Evolutionary conservation across 768 basidiomycete genomes (phyloP), one percentile per base, ranked within the genome.

Genomic region (Xanthoconium purpureum): DNA sequence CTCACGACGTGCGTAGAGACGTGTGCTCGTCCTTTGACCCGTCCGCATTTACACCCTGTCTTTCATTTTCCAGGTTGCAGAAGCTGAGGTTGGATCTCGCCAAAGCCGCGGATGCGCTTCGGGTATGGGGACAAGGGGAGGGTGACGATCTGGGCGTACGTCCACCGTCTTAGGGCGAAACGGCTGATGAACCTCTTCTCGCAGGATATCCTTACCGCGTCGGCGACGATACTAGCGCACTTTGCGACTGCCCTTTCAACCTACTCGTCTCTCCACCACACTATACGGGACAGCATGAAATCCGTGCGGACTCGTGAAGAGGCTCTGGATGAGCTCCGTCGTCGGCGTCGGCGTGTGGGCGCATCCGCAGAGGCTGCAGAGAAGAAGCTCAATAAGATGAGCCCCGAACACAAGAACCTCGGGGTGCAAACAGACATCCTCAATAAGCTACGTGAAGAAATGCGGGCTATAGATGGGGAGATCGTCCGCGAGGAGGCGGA

Each of bases 321-420:
- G 67, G 77, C 75, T 4, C 80, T 97, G 3, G 91, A 91, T 52
- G 87, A 89, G 5, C 73, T 93, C 14, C 86, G 84, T 62, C 82
- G 85, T 14, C 80, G 87, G 17, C 78, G 93, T 50, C 84, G 85
- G 61, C 76, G 76, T 11, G 77, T 94, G 6, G 79, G 77, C 11
- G 71, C 80, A 28, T 88, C 88, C 59, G 89, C 93, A 0, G 94
- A 96, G 52, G 73, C 82, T 17, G 93, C 91, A 3, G 93, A 96
- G 62, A 89, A 80, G 76, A 96, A 95, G 68, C 80, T 98, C 37
- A 83, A 79, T 72, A 96, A 88, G 75, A 95, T 97, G 94, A 81
- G 80, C 59, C 80, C 89, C 0, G 91, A 94, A 70, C 84, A 95
- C 75, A 98, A 96, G 78, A 89, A 89, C 62, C 73, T 93, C 36